Evolutionary conservation across 73 alveolate genomes (phyloP).

Genomic region (Symbiodinium pilosum): DNA sequence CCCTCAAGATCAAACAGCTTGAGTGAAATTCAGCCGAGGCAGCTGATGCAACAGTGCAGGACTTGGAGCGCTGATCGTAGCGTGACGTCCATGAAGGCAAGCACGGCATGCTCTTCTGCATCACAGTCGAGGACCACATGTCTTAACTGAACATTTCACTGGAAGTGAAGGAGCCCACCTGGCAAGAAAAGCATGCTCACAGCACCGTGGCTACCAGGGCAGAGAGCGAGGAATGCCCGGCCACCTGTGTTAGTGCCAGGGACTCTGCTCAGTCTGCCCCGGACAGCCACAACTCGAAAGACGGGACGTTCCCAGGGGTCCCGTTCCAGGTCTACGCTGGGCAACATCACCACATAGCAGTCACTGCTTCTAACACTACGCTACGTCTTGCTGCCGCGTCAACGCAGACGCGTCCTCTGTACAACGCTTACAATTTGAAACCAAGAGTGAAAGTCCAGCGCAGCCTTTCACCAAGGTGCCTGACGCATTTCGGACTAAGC

Average conservation of each 20-base stretch:
- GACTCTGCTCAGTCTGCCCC: neutral
- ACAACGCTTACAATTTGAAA: neutral
- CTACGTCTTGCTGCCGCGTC: neutral
- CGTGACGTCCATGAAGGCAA: neutral
- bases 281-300: neutral
- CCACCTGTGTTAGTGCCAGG: neutral
- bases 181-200: no score
- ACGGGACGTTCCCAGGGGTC: neutral
- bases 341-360: neutral
- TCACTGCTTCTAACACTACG: neutral
- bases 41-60: neutral
- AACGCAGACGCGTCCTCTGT: slow-evolving; percentile 1
- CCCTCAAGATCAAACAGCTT: slow-evolving; percentile 1
- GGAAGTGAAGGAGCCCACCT: no score
- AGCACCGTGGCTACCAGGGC: no score
- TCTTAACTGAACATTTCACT: no score
- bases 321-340: slow-evolving; percentile 6
- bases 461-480: neutral
- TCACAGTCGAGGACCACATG: no score
- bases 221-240: neutral
- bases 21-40: neutral
- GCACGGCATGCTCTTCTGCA: neutral
- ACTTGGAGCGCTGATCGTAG: neutral
- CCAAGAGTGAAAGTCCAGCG: no score
- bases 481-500: neutral